Evolutionary conservation across 108 stramenopile species (phyloP).

Genomic region (Skeletonema marinoi): DNA sequence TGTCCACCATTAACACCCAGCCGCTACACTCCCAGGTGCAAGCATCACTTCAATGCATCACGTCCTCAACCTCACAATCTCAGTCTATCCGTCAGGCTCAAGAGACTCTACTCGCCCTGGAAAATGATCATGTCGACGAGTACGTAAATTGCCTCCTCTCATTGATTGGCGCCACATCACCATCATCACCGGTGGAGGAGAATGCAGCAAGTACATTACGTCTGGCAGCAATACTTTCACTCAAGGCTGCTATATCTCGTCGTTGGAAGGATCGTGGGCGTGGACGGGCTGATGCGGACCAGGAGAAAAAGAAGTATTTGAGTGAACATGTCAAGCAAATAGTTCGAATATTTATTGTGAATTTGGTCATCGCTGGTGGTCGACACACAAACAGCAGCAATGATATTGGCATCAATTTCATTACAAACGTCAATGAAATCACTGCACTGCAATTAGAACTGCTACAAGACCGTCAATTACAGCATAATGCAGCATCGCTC

Average conservation of each 20-base stretch:
- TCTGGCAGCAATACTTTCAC: conserved; percentile 28
- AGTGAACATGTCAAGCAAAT: conserved; percentile 27
- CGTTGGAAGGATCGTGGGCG: conserved; percentile 46
- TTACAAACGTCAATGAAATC: conserved; percentile 1
- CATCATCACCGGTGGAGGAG: conserved; percentile 3
- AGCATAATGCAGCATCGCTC: conserved; percentile 24
- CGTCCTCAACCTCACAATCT: conserved; percentile 20
- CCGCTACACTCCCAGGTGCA: conserved; percentile 11
- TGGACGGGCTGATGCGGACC: neutral
- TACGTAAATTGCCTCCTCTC: neutral
- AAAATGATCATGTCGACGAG: conserved; percentile 12
- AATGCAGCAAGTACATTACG: conserved; percentile 8
- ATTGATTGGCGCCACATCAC: conserved; percentile 8
- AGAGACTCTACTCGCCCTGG: conserved; percentile 26
- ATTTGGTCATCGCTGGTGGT: conserved; percentile 17
- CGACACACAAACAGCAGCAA: neutral
- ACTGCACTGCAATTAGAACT: conserved; percentile 9
- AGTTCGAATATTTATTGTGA: conserved; percentile 14
- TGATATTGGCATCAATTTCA: neutral
- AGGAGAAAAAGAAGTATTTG: conserved; percentile 2
- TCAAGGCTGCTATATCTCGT: conserved; percentile 34
- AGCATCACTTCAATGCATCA: conserved; percentile 26
- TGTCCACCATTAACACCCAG: neutral
- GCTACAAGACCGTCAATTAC: conserved; percentile 23
- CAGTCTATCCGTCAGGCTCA: conserved; percentile 29